Evolutionary conservation across 208 protist species (phyloP), one percentile per base, ranked within the genome.

Genomic region (Phytomonas sp.): DNA sequence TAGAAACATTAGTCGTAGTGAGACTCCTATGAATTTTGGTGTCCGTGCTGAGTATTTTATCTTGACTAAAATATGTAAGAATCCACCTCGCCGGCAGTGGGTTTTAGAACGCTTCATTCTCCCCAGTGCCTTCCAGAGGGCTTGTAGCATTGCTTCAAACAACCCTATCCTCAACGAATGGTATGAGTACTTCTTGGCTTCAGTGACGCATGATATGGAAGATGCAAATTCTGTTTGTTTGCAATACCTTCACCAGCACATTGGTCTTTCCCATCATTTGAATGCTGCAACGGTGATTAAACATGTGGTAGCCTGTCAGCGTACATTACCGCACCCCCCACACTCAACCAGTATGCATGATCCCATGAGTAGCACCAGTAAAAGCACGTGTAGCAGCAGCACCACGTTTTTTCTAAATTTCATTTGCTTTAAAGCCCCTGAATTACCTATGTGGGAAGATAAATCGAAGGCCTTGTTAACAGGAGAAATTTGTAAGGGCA

Each of bases 391-490:
- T 56, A 26, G 2, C 1, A 56, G 45, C 45, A 56, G 49, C 12
- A 61, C 49, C 11, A 7, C 45, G 45, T 56, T 56, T 23, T 19
- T 56, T 56, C 45, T 11, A 56, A 56, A 74, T 70, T 77, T 77
- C 60, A 60, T 77, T 23, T 31, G 71, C n/a, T 81, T 76, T 69
- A 62, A 64, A 62, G 59, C 67, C 40, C 26, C 64, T 16, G 77
- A 88, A 42, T 60, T 66, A 59, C n/a, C 64, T 0, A n/a, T 69
- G 62, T 81, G 79, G 76, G 67, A 64, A 19, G 65, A 79, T 10
- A 82, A 77, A 60, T 30, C 79, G 59, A 67, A 69, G 64, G 56
- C 75, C 29, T 63, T 80, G 19, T 8, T 60, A 4, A 67, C 74
- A 29, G 65, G 69, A 1, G 59, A 36, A 4, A 67, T 70, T 34